A percentile compares a stretch with the other conserved stretches of the same genome.
Evolutionary conservation across 805 yeast species (phyloP).

Genomic region (Zygosaccharomyces lentus): DNA sequence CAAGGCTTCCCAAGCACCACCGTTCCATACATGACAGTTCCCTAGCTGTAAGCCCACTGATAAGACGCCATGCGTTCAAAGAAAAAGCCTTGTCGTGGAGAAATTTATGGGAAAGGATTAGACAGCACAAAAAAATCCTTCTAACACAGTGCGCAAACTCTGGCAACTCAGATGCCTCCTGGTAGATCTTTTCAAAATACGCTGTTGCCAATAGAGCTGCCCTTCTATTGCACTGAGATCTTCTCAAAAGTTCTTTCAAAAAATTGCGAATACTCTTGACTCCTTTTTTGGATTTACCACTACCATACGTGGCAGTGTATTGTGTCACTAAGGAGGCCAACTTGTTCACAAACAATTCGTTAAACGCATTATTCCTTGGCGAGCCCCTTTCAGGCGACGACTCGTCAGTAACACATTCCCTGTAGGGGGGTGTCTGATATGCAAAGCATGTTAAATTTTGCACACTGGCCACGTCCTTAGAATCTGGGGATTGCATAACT

Average conservation of each 20-base stretch:
- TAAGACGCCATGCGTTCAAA: conserved; percentile 21
- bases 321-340: conserved; percentile 21
- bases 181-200: conserved; percentile 17
- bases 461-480: neutral
- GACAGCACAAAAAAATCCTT: conserved; percentile 19
- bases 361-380: neutral
- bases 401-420: neutral
- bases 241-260: conserved; percentile 18
- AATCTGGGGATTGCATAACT: neutral
- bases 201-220: conserved; percentile 15
- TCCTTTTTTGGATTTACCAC: conserved; percentile 19
- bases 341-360: conserved; percentile 10
- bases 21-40: conserved; percentile 23
- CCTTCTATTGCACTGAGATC: conserved; percentile 21
- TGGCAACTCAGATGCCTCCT: conserved; percentile 12
- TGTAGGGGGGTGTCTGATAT: conserved; percentile 16
- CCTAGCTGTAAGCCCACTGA: conserved; percentile 18
- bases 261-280: conserved; percentile 11
- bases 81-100: conserved; percentile 22
- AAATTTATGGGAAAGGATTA: conserved; percentile 24
- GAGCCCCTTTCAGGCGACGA: neutral
- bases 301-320: conserved; percentile 1
- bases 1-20: conserved; percentile 21
- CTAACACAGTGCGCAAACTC: conserved; percentile 22
- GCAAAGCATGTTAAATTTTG: conserved; percentile 9